Base-by-base conservation (phyloP, 441 rosid genomes). In the Bocquillonia castaneifolia region DNA sequence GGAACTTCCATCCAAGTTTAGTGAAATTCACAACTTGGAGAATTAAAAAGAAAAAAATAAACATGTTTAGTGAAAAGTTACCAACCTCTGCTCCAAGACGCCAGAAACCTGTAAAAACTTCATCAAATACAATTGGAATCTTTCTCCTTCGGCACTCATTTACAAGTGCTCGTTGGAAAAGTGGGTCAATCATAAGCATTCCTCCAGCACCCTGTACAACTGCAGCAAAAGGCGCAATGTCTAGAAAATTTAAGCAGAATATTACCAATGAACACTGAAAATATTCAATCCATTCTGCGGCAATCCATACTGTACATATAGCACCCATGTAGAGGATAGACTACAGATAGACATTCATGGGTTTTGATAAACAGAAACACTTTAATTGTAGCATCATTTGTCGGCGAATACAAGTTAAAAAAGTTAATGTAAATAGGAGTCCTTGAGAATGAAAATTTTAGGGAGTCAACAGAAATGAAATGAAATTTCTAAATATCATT, bases 21-120 rank as follows among this genome's bases (percentile, higher is more conserved):
- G 60, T 40, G 61, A 68, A 73, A 31, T 67, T 52, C 55, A 67
- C 48, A 69, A 42, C 7, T 71, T 53, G 3, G 32, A 40, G 59
- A 31, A 29, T 10, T 37, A 53, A 51, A 36, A 31, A 9, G 29
- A 42, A 62, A 45, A 57, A 40, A 44, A 31, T n/a, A 23, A 45
- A 42, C 23, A 48, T n/a, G 57, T 76, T n/a, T 7, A 31, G 44
- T 44, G 25, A 59, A 55, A 23, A 8, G 18, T 17, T 55, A 64
- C 77, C 56, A 39, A 91, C 97, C 97, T 93, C 99, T 18, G 68
- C 85, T 70, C 99, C 99, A 61, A 93, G 83, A 61, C 97, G 96
- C 99, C 97, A 93, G 77, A 89, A 93, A 59, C 97, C 99, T 0
- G 97, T 85, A 76, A 91, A 93, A 69, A 93, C 97, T 79, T 93